Base-by-base conservation (phyloP, 768 basidiomycete species). In the Mycena pura region DNA sequence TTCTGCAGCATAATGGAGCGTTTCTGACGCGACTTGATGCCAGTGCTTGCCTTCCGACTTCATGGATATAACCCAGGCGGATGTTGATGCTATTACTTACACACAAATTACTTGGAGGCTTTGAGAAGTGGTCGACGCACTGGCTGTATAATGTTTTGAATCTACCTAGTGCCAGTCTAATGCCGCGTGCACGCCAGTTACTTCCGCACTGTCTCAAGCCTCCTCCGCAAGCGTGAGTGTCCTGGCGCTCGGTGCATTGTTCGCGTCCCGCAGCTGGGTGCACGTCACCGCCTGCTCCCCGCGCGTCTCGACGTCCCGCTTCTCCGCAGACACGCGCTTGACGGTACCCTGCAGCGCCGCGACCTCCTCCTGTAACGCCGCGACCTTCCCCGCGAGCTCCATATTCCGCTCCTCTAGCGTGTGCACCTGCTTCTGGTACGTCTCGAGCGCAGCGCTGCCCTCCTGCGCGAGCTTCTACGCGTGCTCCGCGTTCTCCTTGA, bases 391-490 rank as follows among this genome's bases (percentile, higher is more conserved):
- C 31, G 80, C 78, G 55, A 88, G 72, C 10, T 72, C 63, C 65
- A 82, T 72, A 66, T 93, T 88, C 57, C 91, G 82, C 68, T 93
- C 91, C 69, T 95, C 93, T 56, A 96, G 79, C 22, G 82, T 84
- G 68, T 84, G 82, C 4, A 96, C 89, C 70, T 96, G 94, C 75
- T 88, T 90, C 78, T 96, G 92, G 70, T 97, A 96, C 17, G 90
- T 94, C 78, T 94, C 93, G 39, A 97, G 76, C 24, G 90, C 92
- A n/a, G 70, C 73, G 60, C 86, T 88, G 39, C 90, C 91, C 50
- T 95, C 95, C 72, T 90, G 89, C 4, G 93, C 92, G 27, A 96
- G 82, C 74, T 93, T 94, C 80, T 95, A 91, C 21, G 93, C 95
- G 47, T 93, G 82, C 69, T 94, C 93, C 19, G 94, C 93, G 70